Base-by-base conservation (phyloP, 2,329 filamentous ascomycete species). In the Penicillium janthinellum region DNA sequence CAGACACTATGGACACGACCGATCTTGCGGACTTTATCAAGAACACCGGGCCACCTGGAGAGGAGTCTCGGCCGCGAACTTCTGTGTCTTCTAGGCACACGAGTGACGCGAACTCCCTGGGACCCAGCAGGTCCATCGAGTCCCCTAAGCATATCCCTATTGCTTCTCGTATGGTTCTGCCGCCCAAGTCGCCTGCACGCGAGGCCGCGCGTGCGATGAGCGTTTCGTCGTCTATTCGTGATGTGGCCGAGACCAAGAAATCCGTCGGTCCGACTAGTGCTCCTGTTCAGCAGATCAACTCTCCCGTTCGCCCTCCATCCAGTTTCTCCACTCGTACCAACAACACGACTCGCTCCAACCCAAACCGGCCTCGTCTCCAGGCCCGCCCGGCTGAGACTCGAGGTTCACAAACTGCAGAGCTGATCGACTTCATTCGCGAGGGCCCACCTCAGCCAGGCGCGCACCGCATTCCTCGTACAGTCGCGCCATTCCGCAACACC, bases 351-450 rank as follows among this genome's bases (percentile, higher is more conserved):
- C 64, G 62, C 22, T 68, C 64, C 56, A 71, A 65, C 47, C 66
- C 63, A 55, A 71, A 67, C 49, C 65, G 63, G 58, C 80, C 79
- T 49, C 86, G 85, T 60, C 82, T 90, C 50, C 84, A 90, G 74
- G 88, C 94, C 59, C 89, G 92, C 51, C 88, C 92, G 62, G 86
- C 91, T 39, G 82, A 83, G 44, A 83, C 87, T 52, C 80, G 79
- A 58, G 83, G 82, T 54, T 86, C 86, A 53, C 88, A 88, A 64
- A 96, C 88, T 58, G 90, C 91, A 12, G 95, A 97, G 61, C 80
- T 99, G 59, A 96, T 97, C 65, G 93, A 98, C 73, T 98, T 99
- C 74, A 96, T 99, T 65, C 88, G 93, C 48, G 88, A 91, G 72
- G 94, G 93, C 0, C 92, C 92, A 3, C 89, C 90, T 0, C 83